Base-by-base conservation (phyloP, 1,139 yeast genomes). In the Yamadazyma sp. region DNA sequence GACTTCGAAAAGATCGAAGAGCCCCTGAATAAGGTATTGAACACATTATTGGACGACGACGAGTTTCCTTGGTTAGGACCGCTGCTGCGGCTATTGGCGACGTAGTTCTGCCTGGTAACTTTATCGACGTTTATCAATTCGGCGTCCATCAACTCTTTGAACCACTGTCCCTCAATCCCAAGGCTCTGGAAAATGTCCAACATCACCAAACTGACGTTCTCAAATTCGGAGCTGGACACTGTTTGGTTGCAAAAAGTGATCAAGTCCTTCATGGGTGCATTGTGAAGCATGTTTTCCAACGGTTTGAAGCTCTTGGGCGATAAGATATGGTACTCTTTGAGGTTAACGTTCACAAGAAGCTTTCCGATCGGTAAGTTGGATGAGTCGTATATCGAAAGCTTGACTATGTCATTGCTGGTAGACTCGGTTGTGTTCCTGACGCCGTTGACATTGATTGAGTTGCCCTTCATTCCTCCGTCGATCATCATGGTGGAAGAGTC, bases 21-120 rank as follows among this genome's bases (percentile, higher is more conserved):
- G 0, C 97, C 96, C 49, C 98, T 70, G 55, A 92, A 91, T 16
- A 92, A 60, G 0, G 95, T 81, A 51, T 86, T 86, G 57, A 79
- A 79, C 1, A 79, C 75, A 51, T 79, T 74, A 41, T 64, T 72
- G 2, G 65, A 61, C 8, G 55, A 48, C 20, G 54, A 41, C 12
- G 17, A 17, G n/a, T 9, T 9, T 3, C 16, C n/a, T 11, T 14
- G 28, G 10, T 42, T 30, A 17, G 38, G 37, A 15, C 29, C 17
- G n/a, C 41, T 40, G 8, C 38, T 16, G 10, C n/a, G n/a, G n/a
- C 41, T 39, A 31, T 52, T 55, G 7, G 50, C 53, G 11, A 55
- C 59, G 42, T 69, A 71, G 43, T 67, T 69, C 42, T 66, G 73
- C 40, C 68, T 58, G 12, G 72, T 78, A 62, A 51, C 71, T 47